Conservation (phyloP, 1,139 yeast species). For the Lodderomyces parapsilosis region DNA sequence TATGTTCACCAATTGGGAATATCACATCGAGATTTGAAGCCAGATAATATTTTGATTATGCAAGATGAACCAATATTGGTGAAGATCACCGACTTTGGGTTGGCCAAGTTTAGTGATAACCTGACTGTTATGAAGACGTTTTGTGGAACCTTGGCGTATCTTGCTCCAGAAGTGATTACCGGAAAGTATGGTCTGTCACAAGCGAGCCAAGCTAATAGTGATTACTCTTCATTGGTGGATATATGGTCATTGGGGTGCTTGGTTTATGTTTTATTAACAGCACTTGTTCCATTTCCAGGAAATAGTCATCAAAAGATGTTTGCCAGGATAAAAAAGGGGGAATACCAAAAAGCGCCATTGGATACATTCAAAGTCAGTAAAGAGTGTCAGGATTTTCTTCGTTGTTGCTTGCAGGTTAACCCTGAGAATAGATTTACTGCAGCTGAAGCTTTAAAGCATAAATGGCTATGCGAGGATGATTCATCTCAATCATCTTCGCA, state of each 20-base stretch:
- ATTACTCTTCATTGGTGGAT: constrained; percentile 86
- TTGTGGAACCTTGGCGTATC: constrained; percentile 87
- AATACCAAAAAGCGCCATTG: constrained; percentile 78
- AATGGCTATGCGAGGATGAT: constrained; percentile 52
- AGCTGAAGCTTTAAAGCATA: constrained; percentile 65
- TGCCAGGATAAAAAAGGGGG: constrained; percentile 71
- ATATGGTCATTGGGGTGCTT: constrained; percentile 92
- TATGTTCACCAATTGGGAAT: constrained; percentile 89
- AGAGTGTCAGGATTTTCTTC: constrained; percentile 68
- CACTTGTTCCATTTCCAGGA: constrained; percentile 92
- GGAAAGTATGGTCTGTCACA: constrained; percentile 55
- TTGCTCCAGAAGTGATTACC: constrained; percentile 91
- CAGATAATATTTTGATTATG: constrained; percentile 87
- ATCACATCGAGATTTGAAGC: constrained; percentile 90
- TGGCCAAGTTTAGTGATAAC: constrained; percentile 77
- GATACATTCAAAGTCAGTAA: constrained; percentile 63
- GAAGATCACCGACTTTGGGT: constrained; percentile 90
- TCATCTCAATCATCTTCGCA: constrained; percentile 18
- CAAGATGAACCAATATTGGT: constrained; percentile 88
- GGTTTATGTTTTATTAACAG: constrained; percentile 84
- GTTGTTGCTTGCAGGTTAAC: constrained; percentile 67
- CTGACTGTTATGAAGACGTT: constrained; percentile 82
- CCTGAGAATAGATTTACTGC: constrained; percentile 74
- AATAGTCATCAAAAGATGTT: constrained; percentile 84
- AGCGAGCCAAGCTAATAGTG: constrained; percentile 14